Percentiles rank a stretch among this genome's conserved stretches.
Conservation (phyloP, 345 rosid genomes). For the Bruguiera parviflora region DNA sequence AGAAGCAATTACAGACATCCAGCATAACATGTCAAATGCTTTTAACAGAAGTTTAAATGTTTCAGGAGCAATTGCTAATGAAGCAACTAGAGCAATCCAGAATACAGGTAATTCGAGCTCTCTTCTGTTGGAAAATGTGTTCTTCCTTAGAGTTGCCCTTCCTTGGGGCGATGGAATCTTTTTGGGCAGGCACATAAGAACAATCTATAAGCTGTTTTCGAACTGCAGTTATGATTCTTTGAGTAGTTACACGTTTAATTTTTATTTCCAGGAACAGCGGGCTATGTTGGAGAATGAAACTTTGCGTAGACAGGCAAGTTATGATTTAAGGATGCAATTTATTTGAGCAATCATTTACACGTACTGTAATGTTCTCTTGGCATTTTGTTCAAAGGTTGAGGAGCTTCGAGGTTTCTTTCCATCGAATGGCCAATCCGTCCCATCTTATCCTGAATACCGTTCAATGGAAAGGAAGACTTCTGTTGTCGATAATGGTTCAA, state of each 20-base stretch:
- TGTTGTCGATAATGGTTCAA: constrained; percentile 27
- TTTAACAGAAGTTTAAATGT: constrained; percentile 19
- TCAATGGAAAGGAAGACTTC: constrained; percentile 47
- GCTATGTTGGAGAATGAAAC: constrained; percentile 85
- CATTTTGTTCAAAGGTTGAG: constrained; percentile 46
- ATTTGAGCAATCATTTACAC: neutral
- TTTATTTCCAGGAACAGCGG: constrained; percentile 58
- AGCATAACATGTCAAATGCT: neutral
- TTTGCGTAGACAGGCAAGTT: constrained; percentile 73
- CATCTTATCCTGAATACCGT: constrained; percentile 51
- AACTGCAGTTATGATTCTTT: neutral
- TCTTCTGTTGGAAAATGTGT: neutral
- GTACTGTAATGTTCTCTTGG: neutral
- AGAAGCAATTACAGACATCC: neutral
- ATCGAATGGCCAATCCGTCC: constrained; percentile 35
- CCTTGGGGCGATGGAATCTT: neutral
- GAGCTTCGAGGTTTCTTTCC: constrained; percentile 76
- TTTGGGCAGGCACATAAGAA: neutral
- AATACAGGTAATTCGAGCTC: constrained; percentile 44
- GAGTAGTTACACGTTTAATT: neutral
- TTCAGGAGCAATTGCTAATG: constrained; percentile 69
- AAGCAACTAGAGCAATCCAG: constrained; percentile 81
- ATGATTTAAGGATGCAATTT: constrained; percentile 11
- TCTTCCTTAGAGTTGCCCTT: neutral
- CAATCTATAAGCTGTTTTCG: neutral